Evolutionary conservation across 1,284 basidiomycete species (phyloP).

Genomic region (Ceratobasidium theobromae): DNA sequence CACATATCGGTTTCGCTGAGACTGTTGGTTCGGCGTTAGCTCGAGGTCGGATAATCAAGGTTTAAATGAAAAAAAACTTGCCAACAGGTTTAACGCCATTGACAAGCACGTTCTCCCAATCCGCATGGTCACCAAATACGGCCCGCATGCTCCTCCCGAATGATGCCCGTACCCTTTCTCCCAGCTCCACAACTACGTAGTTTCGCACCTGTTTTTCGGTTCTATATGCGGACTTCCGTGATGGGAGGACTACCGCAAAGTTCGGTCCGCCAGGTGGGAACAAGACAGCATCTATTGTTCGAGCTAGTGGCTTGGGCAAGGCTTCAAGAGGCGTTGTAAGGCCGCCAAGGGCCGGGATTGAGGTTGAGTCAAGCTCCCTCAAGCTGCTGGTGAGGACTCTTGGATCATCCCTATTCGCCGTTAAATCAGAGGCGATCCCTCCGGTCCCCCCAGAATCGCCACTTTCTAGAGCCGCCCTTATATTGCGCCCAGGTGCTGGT

Average conservation of each 20-base stretch:
- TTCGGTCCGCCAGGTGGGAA: constrained; percentile 23
- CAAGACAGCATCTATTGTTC: not conserved
- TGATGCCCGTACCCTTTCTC: constrained; percentile 4
- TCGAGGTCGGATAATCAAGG: not conserved
- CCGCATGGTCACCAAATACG: constrained; percentile 39
- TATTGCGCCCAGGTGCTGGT: too few species aligned
- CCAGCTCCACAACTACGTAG: constrained; percentile 32
- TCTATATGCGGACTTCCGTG: not conserved
- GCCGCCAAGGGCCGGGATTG: too few species aligned
- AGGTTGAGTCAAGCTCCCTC: too few species aligned
- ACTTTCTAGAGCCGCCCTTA: too few species aligned
- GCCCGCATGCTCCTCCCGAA: constrained; percentile 31
- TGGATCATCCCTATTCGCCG: too few species aligned
- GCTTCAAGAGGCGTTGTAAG: not conserved
- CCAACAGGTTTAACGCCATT: constrained; percentile 31
- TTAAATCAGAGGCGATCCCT: too few species aligned
- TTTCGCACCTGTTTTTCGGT: constrained; percentile 23
- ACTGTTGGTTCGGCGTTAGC: too few species aligned
- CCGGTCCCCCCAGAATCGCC: too few species aligned
- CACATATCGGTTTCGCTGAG: constrained; percentile 39
- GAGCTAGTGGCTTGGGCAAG: not conserved
- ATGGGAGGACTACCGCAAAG: constrained; percentile 17
- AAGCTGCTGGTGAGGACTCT: too few species aligned
- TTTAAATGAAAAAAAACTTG: constrained; percentile 32
- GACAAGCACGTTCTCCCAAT: constrained; percentile 41